These are phyloP conservation scores for Lentithecium fluviatile DNA, from an alignment of 495 filamentous ascomycete species.

Conservation along the genomic window DNA sequence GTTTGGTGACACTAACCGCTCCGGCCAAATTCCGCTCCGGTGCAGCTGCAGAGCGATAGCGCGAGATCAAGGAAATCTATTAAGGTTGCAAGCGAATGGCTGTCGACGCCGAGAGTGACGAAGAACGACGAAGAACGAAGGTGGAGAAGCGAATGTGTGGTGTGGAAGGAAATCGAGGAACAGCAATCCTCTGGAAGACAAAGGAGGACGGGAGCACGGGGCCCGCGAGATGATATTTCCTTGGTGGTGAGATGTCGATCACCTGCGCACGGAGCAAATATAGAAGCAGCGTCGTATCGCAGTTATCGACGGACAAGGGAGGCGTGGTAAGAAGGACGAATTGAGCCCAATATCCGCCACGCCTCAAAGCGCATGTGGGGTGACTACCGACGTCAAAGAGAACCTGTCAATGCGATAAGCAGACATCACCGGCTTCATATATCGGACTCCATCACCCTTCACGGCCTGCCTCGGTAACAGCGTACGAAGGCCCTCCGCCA, in stretches of 20 bases:
- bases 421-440: background rate
- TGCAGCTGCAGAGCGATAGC: background rate
- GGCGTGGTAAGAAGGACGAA: background rate
- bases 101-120: slow-evolving; percentile 6
- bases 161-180: slow-evolving; percentile 4
- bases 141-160: slow-evolving; percentile 25
- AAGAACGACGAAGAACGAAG: slow-evolving; percentile 15
- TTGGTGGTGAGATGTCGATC: background rate
- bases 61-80: background rate
- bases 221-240: slow-evolving; percentile 16
- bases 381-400: no score
- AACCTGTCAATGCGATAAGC: background rate
- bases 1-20: slow-evolving; percentile 5
- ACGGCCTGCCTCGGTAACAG: no score
- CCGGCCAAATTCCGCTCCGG: background rate
- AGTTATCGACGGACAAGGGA: slow-evolving; percentile 4
- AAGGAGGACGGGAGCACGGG: no score
- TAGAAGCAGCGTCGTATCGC: slow-evolving; percentile 27
- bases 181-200: background rate
- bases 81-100: slow-evolving; percentile 20
- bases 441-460: no score
- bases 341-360: background rate
- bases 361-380: background rate
- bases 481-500: no score
- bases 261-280: slow-evolving; percentile 20